A percentile compares a stretch with the other conserved stretches of the same genome.
phyloP scores from a whole-genome alignment of 2,329 filamentous ascomycete genomes.

The Tolypocladium album region DNA sequence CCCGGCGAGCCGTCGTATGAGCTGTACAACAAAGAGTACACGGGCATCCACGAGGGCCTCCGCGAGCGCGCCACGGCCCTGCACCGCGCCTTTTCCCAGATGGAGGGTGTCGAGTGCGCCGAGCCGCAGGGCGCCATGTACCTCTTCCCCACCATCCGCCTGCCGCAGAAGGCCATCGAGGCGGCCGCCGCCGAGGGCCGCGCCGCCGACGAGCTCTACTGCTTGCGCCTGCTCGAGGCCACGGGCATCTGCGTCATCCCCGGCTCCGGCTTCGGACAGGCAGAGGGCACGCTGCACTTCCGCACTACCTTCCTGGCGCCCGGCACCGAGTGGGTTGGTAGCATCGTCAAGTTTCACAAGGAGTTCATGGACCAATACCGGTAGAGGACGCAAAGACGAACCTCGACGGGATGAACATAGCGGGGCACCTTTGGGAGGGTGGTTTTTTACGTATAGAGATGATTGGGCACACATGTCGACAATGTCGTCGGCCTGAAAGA shows the following conservation, averaged over 20 bases:
- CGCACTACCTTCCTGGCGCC: constrained; percentile 94
- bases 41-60: constrained; percentile 68
- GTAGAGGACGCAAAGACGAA: constrained; percentile 16
- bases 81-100: constrained; percentile 80
- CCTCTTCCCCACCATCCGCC: constrained; percentile 86
- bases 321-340: constrained; percentile 86
- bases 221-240: constrained; percentile 77
- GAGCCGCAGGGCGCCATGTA: constrained; percentile 95
- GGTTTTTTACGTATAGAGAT: background rate
- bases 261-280: constrained; percentile 89
- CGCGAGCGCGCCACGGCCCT: constrained; percentile 72
- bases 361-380: constrained; percentile 79
- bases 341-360: constrained; percentile 82
- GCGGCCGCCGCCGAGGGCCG: constrained; percentile 66
- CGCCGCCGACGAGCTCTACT: constrained; percentile 86
- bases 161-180: constrained; percentile 65
- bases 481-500: background rate
- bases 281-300: constrained; percentile 84
- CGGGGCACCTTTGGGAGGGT: background rate
- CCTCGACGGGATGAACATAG: background rate
- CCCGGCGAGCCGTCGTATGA: constrained; percentile 74
- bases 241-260: constrained; percentile 93
- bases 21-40: constrained; percentile 79
- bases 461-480: background rate
- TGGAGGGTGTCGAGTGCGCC: constrained; percentile 93